A percentile compares a stretch with the other conserved stretches of the same genome.
Evolutionary conservation across 1,139 yeast species (phyloP).

Genomic region (Kodamaea anthophila): DNA sequence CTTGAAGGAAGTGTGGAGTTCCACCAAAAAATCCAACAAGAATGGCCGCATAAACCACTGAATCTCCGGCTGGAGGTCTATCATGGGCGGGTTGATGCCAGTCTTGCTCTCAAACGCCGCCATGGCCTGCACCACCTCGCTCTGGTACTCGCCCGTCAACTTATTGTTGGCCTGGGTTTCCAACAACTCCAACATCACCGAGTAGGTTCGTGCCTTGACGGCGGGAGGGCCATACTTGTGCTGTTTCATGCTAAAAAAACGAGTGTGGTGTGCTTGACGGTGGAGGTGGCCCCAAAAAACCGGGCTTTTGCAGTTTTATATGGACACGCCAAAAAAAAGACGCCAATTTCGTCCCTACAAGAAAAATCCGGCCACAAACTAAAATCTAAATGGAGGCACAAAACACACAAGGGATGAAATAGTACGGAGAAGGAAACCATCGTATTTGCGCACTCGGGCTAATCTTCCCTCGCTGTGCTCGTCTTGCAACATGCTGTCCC

Average conservation of each 20-base stretch:
- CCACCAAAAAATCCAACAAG: slow-evolving; percentile 74
- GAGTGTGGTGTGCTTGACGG: slow-evolving; percentile 1
- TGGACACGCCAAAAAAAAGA: slow-evolving; percentile 1
- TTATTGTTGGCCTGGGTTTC: slow-evolving; percentile 42
- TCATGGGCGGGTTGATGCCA: slow-evolving; percentile 59
- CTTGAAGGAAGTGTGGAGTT: slow-evolving; percentile 71
- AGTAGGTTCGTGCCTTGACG: slow-evolving; percentile 32
- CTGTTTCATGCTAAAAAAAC: slow-evolving; percentile 3
- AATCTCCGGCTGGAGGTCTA: slow-evolving; percentile 86
- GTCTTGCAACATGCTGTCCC: no score
- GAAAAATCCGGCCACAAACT: no score
- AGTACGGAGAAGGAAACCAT: no score
- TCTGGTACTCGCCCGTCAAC: slow-evolving; percentile 37
- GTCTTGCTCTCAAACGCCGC: slow-evolving; percentile 26
- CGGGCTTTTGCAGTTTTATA: slow-evolving; percentile 1
- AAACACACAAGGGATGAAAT: slow-evolving; percentile 5
- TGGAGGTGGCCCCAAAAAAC: not conserved
- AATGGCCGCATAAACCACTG: slow-evolving; percentile 92
- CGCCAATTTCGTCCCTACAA: slow-evolving; percentile 3
- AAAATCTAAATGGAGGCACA: no score
- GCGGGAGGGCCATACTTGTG: slow-evolving; percentile 42
- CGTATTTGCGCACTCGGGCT: no score
- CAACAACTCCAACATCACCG: slow-evolving; percentile 38
- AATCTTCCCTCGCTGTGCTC: no score
- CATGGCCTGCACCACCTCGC: slow-evolving; percentile 25